A percentile compares a stretch with the other conserved stretches of the same genome.
phyloP scores from a whole-genome alignment of 331 rosid species.

The Malus hybrid region DNA sequence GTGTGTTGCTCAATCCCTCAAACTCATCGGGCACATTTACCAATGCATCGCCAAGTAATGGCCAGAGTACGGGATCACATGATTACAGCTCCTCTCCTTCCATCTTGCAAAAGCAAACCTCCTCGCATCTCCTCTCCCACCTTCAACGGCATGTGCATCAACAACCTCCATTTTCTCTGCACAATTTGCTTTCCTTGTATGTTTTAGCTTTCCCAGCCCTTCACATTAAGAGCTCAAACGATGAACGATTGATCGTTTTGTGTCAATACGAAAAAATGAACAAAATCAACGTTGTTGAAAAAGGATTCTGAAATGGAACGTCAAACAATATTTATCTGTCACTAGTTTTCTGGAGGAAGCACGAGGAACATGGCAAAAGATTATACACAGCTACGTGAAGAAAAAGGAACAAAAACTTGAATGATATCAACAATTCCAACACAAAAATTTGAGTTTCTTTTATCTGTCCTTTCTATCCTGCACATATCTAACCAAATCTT shows the following conservation, averaged over 20 bases:
- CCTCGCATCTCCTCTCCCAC: background rate
- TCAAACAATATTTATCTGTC: background rate
- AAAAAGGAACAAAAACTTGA: slow-evolving; percentile 3
- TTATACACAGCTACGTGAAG: too few species aligned
- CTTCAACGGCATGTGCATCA: background rate
- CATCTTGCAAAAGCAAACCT: background rate
- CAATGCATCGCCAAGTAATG: background rate
- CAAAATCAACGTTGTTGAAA: background rate
- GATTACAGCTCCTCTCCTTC: background rate
- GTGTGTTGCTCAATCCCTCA: background rate
- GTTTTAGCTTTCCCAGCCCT: background rate
- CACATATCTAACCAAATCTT: slow-evolving; percentile 22
- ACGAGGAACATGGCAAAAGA: background rate
- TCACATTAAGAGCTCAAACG: background rate
- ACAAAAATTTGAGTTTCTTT: slow-evolving; percentile 4
- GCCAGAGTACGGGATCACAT: background rate
- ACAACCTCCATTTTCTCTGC: background rate
- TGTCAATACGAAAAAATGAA: too few species aligned
- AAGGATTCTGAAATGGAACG: background rate
- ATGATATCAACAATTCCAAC: slow-evolving; percentile 37
- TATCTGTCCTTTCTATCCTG: slow-evolving; percentile 15
- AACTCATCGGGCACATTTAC: background rate
- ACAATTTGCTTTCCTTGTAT: background rate
- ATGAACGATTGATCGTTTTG: too few species aligned
- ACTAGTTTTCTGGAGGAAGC: background rate